Conservation (phyloP, 495 filamentous ascomycete species). For the Penicillium odoratum region DNA sequence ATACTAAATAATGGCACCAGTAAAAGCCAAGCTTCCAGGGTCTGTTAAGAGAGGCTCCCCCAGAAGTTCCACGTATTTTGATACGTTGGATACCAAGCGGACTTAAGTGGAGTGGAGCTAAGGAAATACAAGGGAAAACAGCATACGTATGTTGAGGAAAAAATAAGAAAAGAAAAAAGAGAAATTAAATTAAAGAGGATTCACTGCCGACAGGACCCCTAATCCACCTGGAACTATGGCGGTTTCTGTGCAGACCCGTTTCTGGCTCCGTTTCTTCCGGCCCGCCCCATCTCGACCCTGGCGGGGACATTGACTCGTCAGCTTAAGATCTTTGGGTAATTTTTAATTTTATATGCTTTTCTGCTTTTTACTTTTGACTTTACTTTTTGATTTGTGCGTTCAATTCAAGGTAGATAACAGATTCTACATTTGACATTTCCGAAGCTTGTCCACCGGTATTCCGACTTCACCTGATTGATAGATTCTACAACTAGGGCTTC, state of each 20-base stretch:
- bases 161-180: constrained; percentile 6
- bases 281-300: constrained; percentile 18
- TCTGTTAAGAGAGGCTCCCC: constrained; percentile 24
- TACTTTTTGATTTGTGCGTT: not conserved
- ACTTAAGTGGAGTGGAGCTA: constrained; percentile 9
- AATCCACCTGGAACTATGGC: constrained; percentile 23
- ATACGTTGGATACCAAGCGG: constrained; percentile 14
- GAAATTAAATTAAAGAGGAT: constrained; percentile 4
- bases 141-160: constrained; percentile 1
- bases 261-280: constrained; percentile 31
- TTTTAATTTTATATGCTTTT: not conserved
- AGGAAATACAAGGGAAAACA: constrained; percentile 1
- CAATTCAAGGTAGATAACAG: not conserved
- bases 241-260: constrained; percentile 32
- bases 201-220: constrained; percentile 21
- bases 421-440: not conserved
- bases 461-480: constrained; percentile 7
- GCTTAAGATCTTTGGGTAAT: constrained; percentile 11
- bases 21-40: constrained; percentile 34
- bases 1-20: constrained; percentile 25
- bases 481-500: constrained; percentile 28
- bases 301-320: constrained; percentile 22
- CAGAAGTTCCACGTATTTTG: constrained; percentile 19
- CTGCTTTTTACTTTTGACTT: not conserved
- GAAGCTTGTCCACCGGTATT: constrained; percentile 12